Base-by-base conservation (phyloP, 495 filamentous ascomycete species). In the Penicillium simplicissimum region DNA sequence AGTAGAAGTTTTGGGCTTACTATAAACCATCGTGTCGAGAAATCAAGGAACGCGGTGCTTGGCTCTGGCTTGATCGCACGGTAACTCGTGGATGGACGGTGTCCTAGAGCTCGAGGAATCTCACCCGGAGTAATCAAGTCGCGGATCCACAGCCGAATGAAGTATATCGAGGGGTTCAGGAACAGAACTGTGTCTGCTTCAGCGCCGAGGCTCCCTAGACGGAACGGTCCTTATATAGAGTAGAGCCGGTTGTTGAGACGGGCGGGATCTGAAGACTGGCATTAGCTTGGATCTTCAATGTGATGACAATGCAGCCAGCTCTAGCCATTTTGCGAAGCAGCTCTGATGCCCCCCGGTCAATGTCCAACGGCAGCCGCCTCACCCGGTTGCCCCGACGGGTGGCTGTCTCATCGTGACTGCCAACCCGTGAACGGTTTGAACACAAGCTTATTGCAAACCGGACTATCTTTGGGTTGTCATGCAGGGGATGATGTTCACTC, bases 1-100 rank as follows among this genome's bases (percentile, higher is more conserved):
- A 54, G 63, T 66, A 55, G 66, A 57, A 3, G 69, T 43, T 45
- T 63, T 65, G 49, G 72, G 67, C 52, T 72, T 68, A 37, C 54
- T 73, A 64, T 72, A 69, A 62, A 77, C 76, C 76, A 79, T 79
- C 31, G 42, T 71, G 52, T 45, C 11, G 37, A 58, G 42, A 23
- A 19, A 59, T 28, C 19, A 48, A 34, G n/a, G 13, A 47, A 43
- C 31, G 58, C 57, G 35, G 4, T n/a, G 28, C 48, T 37, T 49
- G 43, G 31, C 13, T 35, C 56, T 21, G 23, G 14, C 8, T 9
- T 43, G 40, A 28, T 43, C 17, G 36, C 43, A 53, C 58, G 55
- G 37, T 33, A 43, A 25, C 40, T 51, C 51, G 51, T 53, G 51
- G 35, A 14, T 34, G 15, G 9, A 19, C 9, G 9, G 4, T 33